Base-by-base conservation (phyloP, 805 yeast species). In the Teunomyces atbi region DNA sequence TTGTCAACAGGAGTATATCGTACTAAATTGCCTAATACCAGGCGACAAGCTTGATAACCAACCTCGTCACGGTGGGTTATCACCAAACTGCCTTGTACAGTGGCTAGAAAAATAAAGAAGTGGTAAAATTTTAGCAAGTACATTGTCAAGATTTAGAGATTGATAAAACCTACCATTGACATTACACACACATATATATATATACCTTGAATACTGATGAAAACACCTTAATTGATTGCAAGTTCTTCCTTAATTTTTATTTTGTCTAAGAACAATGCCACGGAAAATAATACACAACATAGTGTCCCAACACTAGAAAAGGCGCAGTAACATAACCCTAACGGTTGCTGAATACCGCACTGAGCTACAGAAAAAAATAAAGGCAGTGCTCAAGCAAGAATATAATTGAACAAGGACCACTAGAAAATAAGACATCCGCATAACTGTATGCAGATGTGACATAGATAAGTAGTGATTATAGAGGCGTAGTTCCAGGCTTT, bases 31-130 rank as follows among this genome's bases (percentile, higher is more conserved):
- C 33, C 27, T 8, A 40, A 19, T 5, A 40, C 21, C 27, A 15
- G 10, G 15, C 26, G 23, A 28, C 43, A 40, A 23, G 36, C 43
- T 27, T 40, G 35, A 18, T 40, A 29, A 13, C 27, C 35, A 11
- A 29, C 33, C 6, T 29, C 35, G 13, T 13, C 19, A 5, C 35
- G 33, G 13, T 40, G 43, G 6, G 43, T 27, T 8, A 40, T 19
- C 12, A 20, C 28, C 28, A 36, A 36, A 10, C n/a, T 18, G n/a
- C 33, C 30, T 11, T 15, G 11, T 13, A 20, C 33, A 6, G 42
- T 11, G 16, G 10, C 18, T 18, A 27, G 15, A 21, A 38, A n/a
- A n/a, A 36, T 36, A 6, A 36, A 12, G 4, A 36, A 21, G 28
- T 20, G 10, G 2, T 19, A n/a, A n/a, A 36, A 20, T 6, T 13